Evolutionary conservation across 108 stramenopile species (phyloP).

Genomic region (Cylindrotheca closterium): DNA sequence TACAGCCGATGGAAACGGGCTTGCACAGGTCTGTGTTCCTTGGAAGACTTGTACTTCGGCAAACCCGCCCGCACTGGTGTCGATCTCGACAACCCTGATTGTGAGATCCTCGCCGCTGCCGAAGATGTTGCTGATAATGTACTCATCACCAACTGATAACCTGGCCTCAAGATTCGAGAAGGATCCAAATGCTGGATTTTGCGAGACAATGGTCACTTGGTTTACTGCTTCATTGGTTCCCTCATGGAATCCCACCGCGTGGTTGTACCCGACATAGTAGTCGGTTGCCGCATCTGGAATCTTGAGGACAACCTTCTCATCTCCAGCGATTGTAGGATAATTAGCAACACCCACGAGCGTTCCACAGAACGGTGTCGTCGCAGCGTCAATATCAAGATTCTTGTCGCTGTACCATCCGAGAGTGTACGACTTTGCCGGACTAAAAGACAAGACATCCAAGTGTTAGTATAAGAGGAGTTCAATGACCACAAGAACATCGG

Average conservation of each 20-base stretch:
- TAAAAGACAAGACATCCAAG: too few relatives aligned
- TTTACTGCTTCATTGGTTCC: slow-evolving; percentile 26
- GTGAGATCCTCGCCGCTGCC: not conserved
- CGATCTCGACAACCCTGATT: not conserved
- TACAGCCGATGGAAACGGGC: not conserved
- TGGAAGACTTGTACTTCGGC: not conserved
- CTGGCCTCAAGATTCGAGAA: slow-evolving; percentile 14
- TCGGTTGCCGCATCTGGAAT: not conserved
- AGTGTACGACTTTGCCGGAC: slow-evolving; percentile 40
- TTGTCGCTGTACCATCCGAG: slow-evolving; percentile 42
- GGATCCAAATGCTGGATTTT: slow-evolving; percentile 1
- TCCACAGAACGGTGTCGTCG: slow-evolving; percentile 11
- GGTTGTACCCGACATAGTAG: slow-evolving; percentile 27
- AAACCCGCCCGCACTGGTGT: not conserved
- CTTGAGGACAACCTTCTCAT: slow-evolving; percentile 7
- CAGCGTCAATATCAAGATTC: slow-evolving; percentile 7
- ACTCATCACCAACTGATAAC: not conserved
- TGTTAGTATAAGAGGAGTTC: too few relatives aligned
- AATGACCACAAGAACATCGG: too few relatives aligned
- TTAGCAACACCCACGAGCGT: slow-evolving; percentile 1
- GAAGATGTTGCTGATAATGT: not conserved
- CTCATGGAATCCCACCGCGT: slow-evolving; percentile 18
- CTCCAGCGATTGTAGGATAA: not conserved
- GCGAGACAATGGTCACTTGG: slow-evolving; percentile 14
- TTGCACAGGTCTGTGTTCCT: not conserved